Conservation (phyloP, 352 stramenopile genomes). For the Pythium scleroteichum region DNA sequence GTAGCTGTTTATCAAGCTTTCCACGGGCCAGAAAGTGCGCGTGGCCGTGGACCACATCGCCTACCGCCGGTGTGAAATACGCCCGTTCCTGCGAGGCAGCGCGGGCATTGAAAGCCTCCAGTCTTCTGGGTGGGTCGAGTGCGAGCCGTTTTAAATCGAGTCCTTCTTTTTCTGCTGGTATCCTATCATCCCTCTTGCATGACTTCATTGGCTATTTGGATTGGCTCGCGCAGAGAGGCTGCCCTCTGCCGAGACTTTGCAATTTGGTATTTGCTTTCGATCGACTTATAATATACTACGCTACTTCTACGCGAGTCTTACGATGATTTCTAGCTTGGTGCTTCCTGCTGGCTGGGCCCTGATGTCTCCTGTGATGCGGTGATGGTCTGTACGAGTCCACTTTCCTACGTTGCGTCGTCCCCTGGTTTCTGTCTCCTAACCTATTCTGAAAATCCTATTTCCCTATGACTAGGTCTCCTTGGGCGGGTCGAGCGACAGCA, state of each 20-base stretch:
- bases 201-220: too few relatives aligned
- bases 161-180: not conserved
- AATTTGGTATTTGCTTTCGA: constrained; percentile 1
- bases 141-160: constrained; percentile 49
- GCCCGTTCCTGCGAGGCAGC: constrained; percentile 58
- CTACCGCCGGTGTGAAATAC: constrained; percentile 50
- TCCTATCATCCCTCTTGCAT: too few relatives aligned
- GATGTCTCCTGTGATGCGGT: not conserved
- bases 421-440: constrained; percentile 2
- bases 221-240: too few relatives aligned
- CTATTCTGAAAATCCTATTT: constrained; percentile 1
- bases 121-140: constrained; percentile 61
- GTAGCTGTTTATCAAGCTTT: constrained; percentile 64
- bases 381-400: not conserved
- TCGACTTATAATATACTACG: constrained; percentile 16
- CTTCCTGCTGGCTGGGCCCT: not conserved
- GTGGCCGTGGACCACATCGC: constrained; percentile 53
- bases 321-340: not conserved
- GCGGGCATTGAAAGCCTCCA: constrained; percentile 48
- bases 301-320: constrained; percentile 8
- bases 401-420: not conserved
- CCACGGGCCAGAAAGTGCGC: constrained; percentile 62
- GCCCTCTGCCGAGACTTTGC: not conserved
- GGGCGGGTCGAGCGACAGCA: constrained; percentile 45
- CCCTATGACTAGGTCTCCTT: constrained; percentile 4